Evolutionary conservation across 2,329 filamentous ascomycete species (phyloP), one percentile per base, ranked within the genome.

Genomic region (Zasmidium cellare): DNA sequence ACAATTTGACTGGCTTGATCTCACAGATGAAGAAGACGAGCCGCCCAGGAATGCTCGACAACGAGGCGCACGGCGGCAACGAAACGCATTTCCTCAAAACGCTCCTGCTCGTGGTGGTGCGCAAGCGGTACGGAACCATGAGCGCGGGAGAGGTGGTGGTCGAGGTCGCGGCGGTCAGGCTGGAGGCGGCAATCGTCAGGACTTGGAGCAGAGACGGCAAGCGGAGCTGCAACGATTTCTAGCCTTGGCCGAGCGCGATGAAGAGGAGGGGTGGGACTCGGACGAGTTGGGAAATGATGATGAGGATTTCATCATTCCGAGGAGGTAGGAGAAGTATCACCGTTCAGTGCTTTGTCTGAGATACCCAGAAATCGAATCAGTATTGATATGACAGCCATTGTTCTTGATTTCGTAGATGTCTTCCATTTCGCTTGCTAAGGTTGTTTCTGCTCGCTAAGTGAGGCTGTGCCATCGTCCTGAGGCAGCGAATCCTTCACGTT

Each of bases 261-360:
- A 79, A 45, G 82, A 85, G 69, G 82, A 84, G 62, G 82, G 79
- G 57, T 85, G 82, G 82, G 81, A 84, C 61, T 84, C 81, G 60
- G 82, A 85, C 66, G 82, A 84, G 65, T 62, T 84, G 51, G 80
- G 82, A 18, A 71, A 72, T 12, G 71, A 73, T 55, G 71, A 69
- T 24, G 67, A 65, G 20, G 41, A 56, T 12, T 70, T 68, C 58
- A 57, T 62, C 16, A 70, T 70, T 45, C 62, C 52, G 3, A 41
- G 35, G 35, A 14, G 35, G 35, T 41, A 41, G 35, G 12, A 41
- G 35, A 18, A 41, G 5, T 9, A 18, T n/a, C 12, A 41, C 5
- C 35, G 35, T 41, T 6, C 35, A 18, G 5, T 28, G 16, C 35
- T 41, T 41, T n/a, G 25, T 28, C 25, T 6, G 16, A 41, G 35